Conservation (phyloP, 108 stramenopile species). For the Skeletonema grethae region DNA sequence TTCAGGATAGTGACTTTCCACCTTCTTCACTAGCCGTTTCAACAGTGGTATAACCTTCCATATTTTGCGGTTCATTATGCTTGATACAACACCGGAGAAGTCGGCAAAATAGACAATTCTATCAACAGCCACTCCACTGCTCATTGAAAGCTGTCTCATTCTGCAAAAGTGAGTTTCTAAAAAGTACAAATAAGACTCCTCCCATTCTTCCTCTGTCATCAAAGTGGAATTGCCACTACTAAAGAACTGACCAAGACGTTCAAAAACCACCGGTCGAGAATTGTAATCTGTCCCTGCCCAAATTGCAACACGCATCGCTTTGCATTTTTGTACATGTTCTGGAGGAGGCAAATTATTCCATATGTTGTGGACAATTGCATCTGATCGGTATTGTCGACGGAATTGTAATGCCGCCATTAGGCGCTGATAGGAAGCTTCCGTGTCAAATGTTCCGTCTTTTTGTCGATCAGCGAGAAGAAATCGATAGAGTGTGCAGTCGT, state of each 20-base stretch:
- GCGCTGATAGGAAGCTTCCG: slow-evolving; percentile 7
- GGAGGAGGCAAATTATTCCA: background rate
- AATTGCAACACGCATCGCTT: slow-evolving; percentile 9
- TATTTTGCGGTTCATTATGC: slow-evolving; percentile 24
- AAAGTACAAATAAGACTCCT: slow-evolving; percentile 22
- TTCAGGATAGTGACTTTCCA: slow-evolving; percentile 29
- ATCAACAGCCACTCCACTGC: background rate
- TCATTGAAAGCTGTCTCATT: slow-evolving; percentile 20
- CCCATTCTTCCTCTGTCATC: slow-evolving; percentile 18
- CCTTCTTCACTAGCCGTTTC: slow-evolving; percentile 4
- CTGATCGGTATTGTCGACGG: background rate
- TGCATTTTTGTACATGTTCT: slow-evolving; percentile 8
- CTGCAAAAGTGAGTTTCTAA: slow-evolving; percentile 23
- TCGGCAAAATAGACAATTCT: slow-evolving; percentile 25
- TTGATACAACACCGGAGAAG: slow-evolving; percentile 15
- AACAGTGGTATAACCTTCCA: slow-evolving; percentile 15
- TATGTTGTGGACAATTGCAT: slow-evolving; percentile 13
- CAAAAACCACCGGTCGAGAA: slow-evolving; percentile 21
- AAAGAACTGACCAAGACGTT: slow-evolving; percentile 33
- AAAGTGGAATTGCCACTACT: slow-evolving; percentile 15
- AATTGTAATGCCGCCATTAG: slow-evolving; percentile 8
- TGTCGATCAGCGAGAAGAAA: slow-evolving; percentile 18
- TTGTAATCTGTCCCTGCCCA: slow-evolving; percentile 16
- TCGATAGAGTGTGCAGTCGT: slow-evolving; percentile 13
- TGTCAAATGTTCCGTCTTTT: slow-evolving; percentile 13